A percentile compares a stretch with the other conserved stretches of the same genome.
These are phyloP conservation scores for Dictyostelium brefeldianum DNA, from an alignment of 78 protist species.

Conservation along the genomic window DNA sequence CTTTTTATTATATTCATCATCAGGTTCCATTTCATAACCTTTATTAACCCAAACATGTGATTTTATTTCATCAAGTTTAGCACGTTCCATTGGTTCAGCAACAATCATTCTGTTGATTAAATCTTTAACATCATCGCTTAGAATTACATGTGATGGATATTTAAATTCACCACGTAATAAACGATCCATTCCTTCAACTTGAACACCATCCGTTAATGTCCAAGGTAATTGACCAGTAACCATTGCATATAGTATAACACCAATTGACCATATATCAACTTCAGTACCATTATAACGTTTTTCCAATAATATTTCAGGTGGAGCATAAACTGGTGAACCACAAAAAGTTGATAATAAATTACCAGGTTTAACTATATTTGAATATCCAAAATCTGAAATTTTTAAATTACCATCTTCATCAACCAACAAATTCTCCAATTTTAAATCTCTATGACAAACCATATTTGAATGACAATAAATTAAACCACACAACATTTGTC, in stretches of 20 bases:
- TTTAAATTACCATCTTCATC: conserved; percentile 87
- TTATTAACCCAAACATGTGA: conserved; percentile 69
- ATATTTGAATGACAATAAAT: conserved; percentile 76
- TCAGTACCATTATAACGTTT: conserved; percentile 82
- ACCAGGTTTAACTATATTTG: conserved; percentile 81
- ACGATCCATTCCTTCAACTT: conserved; percentile 77
- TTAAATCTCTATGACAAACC: conserved; percentile 90
- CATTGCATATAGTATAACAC: conserved; percentile 82
- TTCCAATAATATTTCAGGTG: conserved; percentile 91
- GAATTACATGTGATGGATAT: conserved; percentile 49
- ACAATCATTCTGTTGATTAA: conserved; percentile 72
- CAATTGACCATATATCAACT: conserved; percentile 77
- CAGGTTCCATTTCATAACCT: conserved; percentile 76
- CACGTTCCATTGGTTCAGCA: conserved; percentile 62
- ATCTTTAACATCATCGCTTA: conserved; percentile 71
- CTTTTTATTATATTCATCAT: conserved; percentile 58
- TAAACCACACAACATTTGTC: conserved; percentile 81
- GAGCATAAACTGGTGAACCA: conserved; percentile 93
- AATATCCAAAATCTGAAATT: conserved; percentile 94
- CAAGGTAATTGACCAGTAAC: conserved; percentile 86
- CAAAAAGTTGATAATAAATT: conserved; percentile 87
- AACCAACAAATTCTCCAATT: conserved; percentile 67
- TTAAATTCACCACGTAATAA: conserved; percentile 72
- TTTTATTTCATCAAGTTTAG: conserved; percentile 56
- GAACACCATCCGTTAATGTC: conserved; percentile 79